A percentile compares a stretch with the other conserved stretches of the same genome.
These are phyloP conservation scores for Hemerocallis citrina DNA, from an alignment of 106 monocot species.

Conservation along the genomic window DNA sequence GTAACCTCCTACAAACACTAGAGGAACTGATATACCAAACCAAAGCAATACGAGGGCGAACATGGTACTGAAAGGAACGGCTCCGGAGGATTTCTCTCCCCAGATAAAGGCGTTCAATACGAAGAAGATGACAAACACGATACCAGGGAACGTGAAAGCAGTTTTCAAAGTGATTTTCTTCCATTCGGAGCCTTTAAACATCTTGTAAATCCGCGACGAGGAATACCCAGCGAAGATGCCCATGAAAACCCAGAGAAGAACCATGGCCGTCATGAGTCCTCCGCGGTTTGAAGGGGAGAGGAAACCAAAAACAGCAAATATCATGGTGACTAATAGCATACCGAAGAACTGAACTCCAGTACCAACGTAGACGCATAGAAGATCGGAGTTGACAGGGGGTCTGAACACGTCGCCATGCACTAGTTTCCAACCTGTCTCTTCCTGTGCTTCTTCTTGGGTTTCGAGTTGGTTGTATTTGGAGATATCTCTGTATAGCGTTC, in stretches of 20 bases:
- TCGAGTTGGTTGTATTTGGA: constrained; percentile 97
- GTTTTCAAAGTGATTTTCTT: constrained; percentile 73
- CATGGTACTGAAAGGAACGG: constrained; percentile 97
- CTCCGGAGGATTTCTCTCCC: constrained; percentile 96
- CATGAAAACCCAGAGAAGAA: constrained; percentile 96
- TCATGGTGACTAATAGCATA: constrained; percentile 94
- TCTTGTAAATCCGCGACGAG: constrained; percentile 73
- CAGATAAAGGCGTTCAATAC: constrained; percentile 84
- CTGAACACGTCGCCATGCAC: constrained; percentile 97
- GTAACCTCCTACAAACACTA: constrained; percentile 77
- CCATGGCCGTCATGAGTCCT: constrained; percentile 96
- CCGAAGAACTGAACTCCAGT: constrained; percentile 90
- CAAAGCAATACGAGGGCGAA: constrained; percentile 87
- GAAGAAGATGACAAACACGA: constrained; percentile 66
- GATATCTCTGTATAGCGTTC: constrained; percentile 83
- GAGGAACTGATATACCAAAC: constrained; percentile 96
- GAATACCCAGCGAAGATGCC: constrained; percentile 90
- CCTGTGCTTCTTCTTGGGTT: constrained; percentile 96
- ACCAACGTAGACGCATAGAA: constrained; percentile 92
- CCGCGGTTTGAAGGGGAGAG: constrained; percentile 94
- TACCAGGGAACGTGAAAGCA: constrained; percentile 70
- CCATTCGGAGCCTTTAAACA: constrained; percentile 91
- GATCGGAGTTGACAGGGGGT: constrained; percentile 71
- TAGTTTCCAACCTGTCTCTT: constrained; percentile 98
- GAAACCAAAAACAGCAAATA: constrained; percentile 90